A percentile compares a stretch with the other conserved stretches of the same genome.
phyloP scores from a whole-genome alignment of 345 rosid species.

The Gossypium turneri region DNA sequence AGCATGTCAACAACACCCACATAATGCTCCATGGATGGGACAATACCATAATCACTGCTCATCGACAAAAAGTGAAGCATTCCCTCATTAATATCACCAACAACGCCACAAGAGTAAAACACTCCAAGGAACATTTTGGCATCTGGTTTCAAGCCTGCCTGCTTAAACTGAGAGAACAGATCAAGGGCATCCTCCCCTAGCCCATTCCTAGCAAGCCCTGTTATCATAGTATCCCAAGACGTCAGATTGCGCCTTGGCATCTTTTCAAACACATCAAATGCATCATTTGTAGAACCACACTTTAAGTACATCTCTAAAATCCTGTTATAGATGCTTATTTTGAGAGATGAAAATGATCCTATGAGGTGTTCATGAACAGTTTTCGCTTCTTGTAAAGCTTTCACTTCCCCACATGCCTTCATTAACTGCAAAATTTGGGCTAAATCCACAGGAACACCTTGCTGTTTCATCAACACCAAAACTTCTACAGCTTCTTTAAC shows the following conservation, averaged over 20 bases:
- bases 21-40: constrained; percentile 63
- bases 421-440: constrained; percentile 43
- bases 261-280: constrained; percentile 41
- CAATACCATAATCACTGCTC: constrained; percentile 51
- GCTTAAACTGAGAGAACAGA: constrained; percentile 58
- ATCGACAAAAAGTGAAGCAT: constrained; percentile 69
- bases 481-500: constrained; percentile 53
- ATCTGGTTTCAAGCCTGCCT: constrained; percentile 54
- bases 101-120: constrained; percentile 53
- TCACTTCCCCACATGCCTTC: constrained; percentile 54
- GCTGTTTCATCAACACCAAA: constrained; percentile 38
- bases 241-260: constrained; percentile 52
- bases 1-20: constrained; percentile 59
- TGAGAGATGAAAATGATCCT: constrained; percentile 30
- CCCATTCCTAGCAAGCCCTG: constrained; percentile 67
- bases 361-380: constrained; percentile 42
- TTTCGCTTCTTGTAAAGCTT: constrained; percentile 60
- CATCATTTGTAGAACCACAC: constrained; percentile 54
- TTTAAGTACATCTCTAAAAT: constrained; percentile 64
- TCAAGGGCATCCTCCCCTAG: constrained; percentile 82
- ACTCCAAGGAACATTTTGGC: constrained; percentile 48
- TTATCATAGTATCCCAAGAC: constrained; percentile 62
- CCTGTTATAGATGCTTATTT: constrained; percentile 37
- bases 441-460: constrained; percentile 43
- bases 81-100: constrained; percentile 75